Conservation (phyloP, 768 basidiomycete species). For the Lentinula sp. region DNA sequence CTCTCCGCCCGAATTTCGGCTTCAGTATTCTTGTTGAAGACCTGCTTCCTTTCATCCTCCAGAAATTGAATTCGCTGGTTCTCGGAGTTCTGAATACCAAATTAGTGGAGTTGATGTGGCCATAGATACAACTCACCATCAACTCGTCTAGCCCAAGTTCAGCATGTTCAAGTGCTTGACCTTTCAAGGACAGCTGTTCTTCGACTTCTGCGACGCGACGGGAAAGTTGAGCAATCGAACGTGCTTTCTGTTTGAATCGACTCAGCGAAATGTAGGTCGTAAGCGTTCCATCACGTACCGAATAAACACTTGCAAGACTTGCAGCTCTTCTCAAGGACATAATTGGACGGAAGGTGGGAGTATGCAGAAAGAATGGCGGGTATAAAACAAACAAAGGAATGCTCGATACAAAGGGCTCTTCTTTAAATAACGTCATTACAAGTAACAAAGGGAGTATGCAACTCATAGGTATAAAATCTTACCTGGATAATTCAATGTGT, state of each 20-base stretch:
- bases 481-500: not conserved
- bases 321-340: not conserved
- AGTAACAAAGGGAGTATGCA: not conserved
- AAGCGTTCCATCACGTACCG: not conserved
- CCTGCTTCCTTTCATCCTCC: not conserved
- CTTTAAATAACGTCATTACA: not conserved
- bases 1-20: not conserved
- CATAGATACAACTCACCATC: not conserved
- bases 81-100: not conserved
- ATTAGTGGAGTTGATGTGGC: no score
- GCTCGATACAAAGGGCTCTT: not conserved
- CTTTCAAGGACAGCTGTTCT: not conserved
- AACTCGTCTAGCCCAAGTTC: not conserved
- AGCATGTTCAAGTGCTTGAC: not conserved
- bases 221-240: not conserved
- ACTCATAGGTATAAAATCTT: not conserved
- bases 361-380: not conserved
- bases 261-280: not conserved
- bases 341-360: not conserved
- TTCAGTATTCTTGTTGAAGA: not conserved
- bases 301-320: not conserved
- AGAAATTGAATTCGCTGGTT: not conserved
- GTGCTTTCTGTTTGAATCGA: not conserved
- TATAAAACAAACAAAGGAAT: not conserved
- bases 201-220: not conserved